A percentile compares a stretch with the other conserved stretches of the same genome.
These are phyloP conservation scores for Leccinum subtestaceum DNA, from an alignment of 768 basidiomycete species.

Conservation along the genomic window DNA sequence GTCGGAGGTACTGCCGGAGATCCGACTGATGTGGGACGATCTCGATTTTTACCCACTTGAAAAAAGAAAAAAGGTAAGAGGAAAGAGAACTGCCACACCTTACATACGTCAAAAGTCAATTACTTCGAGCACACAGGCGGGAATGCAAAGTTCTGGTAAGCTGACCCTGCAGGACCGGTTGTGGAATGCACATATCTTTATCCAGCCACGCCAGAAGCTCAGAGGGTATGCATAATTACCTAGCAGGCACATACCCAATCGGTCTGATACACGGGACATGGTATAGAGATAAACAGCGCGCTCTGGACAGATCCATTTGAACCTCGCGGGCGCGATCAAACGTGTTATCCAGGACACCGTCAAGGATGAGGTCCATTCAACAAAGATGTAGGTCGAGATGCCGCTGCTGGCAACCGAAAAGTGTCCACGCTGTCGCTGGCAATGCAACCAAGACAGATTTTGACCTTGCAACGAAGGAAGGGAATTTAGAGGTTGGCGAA, in stretches of 20 bases:
- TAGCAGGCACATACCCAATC: conserved; percentile 5
- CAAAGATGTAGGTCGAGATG: conserved; percentile 11
- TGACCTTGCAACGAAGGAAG: conserved; percentile 24
- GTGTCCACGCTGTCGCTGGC: conserved; percentile 1
- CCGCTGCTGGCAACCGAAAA: conserved; percentile 10
- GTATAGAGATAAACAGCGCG: conserved; percentile 20
- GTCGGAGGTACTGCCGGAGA: background rate
- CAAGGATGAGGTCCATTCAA: conserved; percentile 3
- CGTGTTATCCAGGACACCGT: conserved; percentile 13
- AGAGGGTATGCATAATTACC: conserved; percentile 1
- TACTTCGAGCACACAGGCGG: background rate
- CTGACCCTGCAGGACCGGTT: conserved; percentile 8
- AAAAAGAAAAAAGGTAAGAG: background rate
- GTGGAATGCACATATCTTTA: conserved; percentile 6
- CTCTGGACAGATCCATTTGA: conserved; percentile 19
- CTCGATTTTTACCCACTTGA: background rate
- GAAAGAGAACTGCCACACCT: background rate
- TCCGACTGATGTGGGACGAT: background rate
- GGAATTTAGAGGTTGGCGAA: conserved; percentile 8
- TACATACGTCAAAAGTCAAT: background rate
- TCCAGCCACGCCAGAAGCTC: conserved; percentile 1
- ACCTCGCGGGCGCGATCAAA: conserved; percentile 15
- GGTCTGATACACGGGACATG: conserved; percentile 1
- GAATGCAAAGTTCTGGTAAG: conserved; percentile 9
- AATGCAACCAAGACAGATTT: conserved; percentile 16